Base-by-base conservation (phyloP, 805 yeast genomes). In the Zygoascus ofunaensis region DNA sequence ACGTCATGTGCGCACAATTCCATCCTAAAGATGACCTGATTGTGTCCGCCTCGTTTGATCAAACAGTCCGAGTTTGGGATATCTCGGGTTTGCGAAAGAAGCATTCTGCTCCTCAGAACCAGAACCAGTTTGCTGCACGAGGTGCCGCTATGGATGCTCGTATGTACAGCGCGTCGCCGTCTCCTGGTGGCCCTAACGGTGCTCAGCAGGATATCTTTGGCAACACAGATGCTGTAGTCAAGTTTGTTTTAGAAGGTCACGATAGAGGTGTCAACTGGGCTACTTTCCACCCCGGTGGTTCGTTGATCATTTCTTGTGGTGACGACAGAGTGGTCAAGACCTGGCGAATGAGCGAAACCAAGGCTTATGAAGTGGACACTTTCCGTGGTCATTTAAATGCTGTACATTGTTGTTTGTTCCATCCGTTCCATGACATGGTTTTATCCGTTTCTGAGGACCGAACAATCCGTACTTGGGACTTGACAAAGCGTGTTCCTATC, bases 181-280 rank as follows among this genome's bases (percentile, higher is more conserved):
- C 30, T 26, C 30, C 12, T 26, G 7, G 10, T 8, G 30, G 30
- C 7, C 23, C 37, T n/a, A 72, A 76, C 49, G 83, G 89, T 35
- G 52, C 54, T 1, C 86, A 85, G 57, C 95, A 85, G 64, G 97
- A 92, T 60, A 82, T 89, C 41, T 92, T 92, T 66, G 97, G 97
- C 44, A 84, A 84, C 62, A 82, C 86, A 18, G 95, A 87, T 62
- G 95, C 95, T 34, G 80, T 87, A 48, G 97, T 90, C 47, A 92
- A 94, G 66, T 92, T 84, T 61, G 95, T 92, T 17, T 73, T 92
- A 49, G 97, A 94, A 63, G 99, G 98, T 42, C 99, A 92, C 63
- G 95, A 92, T 58, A 82, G 95, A 63, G 97, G 97, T 61, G 98
- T 92, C 58, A 90, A 92, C 62, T 92, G 95, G 95, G 97, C 97